Evolutionary conservation across 257 asterid species (phyloP), one percentile per base, ranked within the genome.

Genomic region (Nicotiana benthamiana): DNA sequence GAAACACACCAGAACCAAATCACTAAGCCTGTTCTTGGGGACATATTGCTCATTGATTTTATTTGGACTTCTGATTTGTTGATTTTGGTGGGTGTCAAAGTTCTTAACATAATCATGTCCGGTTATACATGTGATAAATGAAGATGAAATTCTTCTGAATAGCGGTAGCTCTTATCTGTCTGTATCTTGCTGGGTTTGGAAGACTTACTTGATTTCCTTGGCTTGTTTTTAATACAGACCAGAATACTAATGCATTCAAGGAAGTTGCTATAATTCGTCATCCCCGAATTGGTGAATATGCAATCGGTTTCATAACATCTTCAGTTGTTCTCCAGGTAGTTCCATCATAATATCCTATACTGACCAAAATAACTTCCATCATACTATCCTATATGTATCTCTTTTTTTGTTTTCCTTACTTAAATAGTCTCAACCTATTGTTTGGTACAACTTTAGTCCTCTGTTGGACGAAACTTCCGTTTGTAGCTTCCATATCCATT

Each of bases 221-320:
- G 56, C 32, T 12, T 63, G 3, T 67, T 82, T 82, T 8, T 62
- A 6, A 48, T 51, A 17, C 94, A 92, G 98, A 94, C 84, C 97
- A 94, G 83, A 88, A 94, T 80, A 91, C 97, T 70, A 90, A 93
- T 81, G 98, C 98, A 84, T 94, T 94, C 91, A 94, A 94, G 94
- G 98, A 94, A 87, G 97, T 94, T 32, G 97, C 97, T 59, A 94
- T 94, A 79, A 90, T 94, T 53, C 96, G 95, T 9, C 97, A 94
- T 89, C 98, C 98, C 81, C 97, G 98, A 87, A 87, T 89, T 83
- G 98, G 98, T 80, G 98, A 94, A 91, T 94, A 94, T 86, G 98
- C 94, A 40, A 77, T 92, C 28, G 98, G 98, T 80, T 94, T 94
- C 84, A 92, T 94, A 56, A 94, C 98, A 36, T 94, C 98, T 26